Conservation (phyloP, 192 early-diverging fungal genomes). For the Coemansia biformis region DNA sequence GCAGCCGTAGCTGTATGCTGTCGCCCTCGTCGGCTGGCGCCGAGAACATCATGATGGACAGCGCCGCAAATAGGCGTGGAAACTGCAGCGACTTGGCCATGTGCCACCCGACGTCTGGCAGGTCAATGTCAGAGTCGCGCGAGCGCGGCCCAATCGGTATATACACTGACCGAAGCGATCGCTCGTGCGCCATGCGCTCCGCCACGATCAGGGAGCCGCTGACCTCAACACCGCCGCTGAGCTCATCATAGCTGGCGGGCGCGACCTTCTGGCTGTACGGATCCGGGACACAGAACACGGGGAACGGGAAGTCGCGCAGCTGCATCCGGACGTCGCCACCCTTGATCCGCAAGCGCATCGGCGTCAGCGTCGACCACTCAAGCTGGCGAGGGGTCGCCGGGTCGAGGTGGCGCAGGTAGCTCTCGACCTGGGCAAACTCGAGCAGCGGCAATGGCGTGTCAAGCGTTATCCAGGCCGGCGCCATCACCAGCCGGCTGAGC, state of each 20-base stretch:
- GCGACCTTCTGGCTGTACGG: conserved; percentile 13
- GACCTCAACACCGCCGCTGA: conserved; percentile 40
- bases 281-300: conserved; percentile 49
- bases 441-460: conserved; percentile 43
- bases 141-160: conserved; percentile 42
- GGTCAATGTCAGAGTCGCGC: conserved; percentile 16
- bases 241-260: conserved; percentile 28
- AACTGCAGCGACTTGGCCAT: conserved; percentile 47
- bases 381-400: conserved; percentile 39
- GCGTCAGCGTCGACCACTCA: conserved; percentile 47
- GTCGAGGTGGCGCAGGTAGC: conserved; percentile 49
- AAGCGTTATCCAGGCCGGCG: conserved; percentile 33
- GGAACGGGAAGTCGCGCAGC: conserved; percentile 52
- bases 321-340: conserved; percentile 46
- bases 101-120: conserved; percentile 37
- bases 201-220: conserved; percentile 43
- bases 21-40: conserved; percentile 11
- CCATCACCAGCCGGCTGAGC: conserved; percentile 39
- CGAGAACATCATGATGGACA: conserved; percentile 44
- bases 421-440: conserved; percentile 42
- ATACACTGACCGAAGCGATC: conserved; percentile 37
- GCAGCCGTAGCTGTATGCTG: conserved; percentile 7
- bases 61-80: conserved; percentile 38
- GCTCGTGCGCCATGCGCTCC: conserved; percentile 35
- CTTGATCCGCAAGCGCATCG: conserved; percentile 42